Evolutionary conservation across 306 rosid species (phyloP).

Genomic region (Cicer cuneatum): DNA sequence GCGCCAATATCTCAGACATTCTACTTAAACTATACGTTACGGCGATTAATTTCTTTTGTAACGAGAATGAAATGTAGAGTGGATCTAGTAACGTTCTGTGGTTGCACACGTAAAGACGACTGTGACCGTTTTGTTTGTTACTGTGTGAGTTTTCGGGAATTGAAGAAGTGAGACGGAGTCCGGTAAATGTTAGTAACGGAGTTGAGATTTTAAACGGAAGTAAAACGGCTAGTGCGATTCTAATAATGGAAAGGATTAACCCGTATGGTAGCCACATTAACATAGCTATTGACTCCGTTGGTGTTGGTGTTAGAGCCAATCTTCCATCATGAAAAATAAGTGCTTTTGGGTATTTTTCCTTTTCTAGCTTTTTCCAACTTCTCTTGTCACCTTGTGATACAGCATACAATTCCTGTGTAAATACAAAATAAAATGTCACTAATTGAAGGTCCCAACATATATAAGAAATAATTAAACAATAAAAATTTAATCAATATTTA

Average conservation of each 20-base stretch:
- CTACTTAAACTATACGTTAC: conserved; percentile 86
- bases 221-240: conserved; percentile 41
- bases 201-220: conserved; percentile 58
- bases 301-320: conserved; percentile 64
- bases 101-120: conserved; percentile 77
- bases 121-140: not conserved
- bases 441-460: not conserved
- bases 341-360: conserved; percentile 55
- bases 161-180: conserved; percentile 53
- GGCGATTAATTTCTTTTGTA: conserved; percentile 54
- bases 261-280: conserved; percentile 73
- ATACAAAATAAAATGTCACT: conserved; percentile 7
- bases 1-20: conserved; percentile 72
- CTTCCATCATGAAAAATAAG: conserved; percentile 87
- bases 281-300: conserved; percentile 46
- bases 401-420: conserved; percentile 67
- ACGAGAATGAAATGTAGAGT: conserved; percentile 53
- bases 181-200: conserved; percentile 52
- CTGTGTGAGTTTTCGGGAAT: conserved; percentile 8
- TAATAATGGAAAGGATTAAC: conserved; percentile 50
- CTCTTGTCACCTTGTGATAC: conserved; percentile 65
- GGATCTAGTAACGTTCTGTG: conserved; percentile 81
- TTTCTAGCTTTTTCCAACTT: conserved; percentile 63
- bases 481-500: not conserved
- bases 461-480: not conserved